phyloP scores from a whole-genome alignment of 2,329 filamentous ascomycete genomes.

The Fonsecaea erecta region DNA sequence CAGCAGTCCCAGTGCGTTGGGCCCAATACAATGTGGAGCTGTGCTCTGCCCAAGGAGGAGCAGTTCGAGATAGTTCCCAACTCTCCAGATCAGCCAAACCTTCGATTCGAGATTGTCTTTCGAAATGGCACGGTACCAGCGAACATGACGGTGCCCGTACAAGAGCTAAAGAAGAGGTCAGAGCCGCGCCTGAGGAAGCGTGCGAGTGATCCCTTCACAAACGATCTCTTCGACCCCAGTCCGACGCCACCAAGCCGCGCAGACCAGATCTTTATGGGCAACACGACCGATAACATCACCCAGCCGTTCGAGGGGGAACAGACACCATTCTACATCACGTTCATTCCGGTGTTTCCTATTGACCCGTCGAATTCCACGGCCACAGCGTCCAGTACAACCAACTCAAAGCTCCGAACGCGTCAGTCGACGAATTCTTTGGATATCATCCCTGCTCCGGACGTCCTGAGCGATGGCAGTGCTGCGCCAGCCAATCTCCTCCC shows the following conservation, averaged over 20 bases:
- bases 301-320: constrained; percentile 77
- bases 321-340: constrained; percentile 85
- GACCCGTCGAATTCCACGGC: constrained; percentile 43
- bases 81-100: constrained; percentile 71
- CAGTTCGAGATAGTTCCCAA: constrained; percentile 68
- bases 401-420: constrained; percentile 32
- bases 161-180: constrained; percentile 42
- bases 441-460: constrained; percentile 34
- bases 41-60: constrained; percentile 77
- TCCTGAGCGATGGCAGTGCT: constrained; percentile 65
- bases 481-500: constrained; percentile 74
- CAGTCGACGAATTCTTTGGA: constrained; percentile 37
- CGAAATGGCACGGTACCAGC: constrained; percentile 56
- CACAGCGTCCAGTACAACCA: constrained; percentile 22
- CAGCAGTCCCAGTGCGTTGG: constrained; percentile 71
- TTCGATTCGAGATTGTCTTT: constrained; percentile 74
- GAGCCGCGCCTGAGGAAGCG: constrained; percentile 45
- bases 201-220: constrained; percentile 43
- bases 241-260: constrained; percentile 58
- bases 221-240: constrained; percentile 48
- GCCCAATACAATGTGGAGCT: constrained; percentile 81
- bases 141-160: constrained; percentile 66
- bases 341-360: constrained; percentile 56
- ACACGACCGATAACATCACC: constrained; percentile 77
- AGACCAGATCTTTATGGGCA: constrained; percentile 81